These are phyloP conservation scores for Zychaea mexicana DNA, from an alignment of 371 early-diverging fungal genomes.

Conservation along the genomic window DNA sequence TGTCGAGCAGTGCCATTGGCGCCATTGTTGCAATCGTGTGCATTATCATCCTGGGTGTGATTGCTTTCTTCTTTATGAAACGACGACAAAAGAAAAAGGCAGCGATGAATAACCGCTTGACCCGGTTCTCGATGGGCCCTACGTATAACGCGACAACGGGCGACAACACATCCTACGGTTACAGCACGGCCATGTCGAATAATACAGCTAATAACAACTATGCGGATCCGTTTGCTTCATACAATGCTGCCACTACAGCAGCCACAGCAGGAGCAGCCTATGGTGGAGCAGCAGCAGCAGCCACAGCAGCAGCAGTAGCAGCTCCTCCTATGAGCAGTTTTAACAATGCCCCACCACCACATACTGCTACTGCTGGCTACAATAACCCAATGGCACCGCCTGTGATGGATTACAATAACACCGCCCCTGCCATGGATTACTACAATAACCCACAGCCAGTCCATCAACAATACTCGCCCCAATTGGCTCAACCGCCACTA, in stretches of 20 bases:
- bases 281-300: conserved; percentile 5
- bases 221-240: not conserved
- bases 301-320: not conserved
- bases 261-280: not conserved
- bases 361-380: not conserved
- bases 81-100: conserved; percentile 14
- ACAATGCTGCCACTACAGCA: conserved; percentile 7
- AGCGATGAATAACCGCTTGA: conserved; percentile 3
- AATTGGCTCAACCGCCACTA: conserved; percentile 1
- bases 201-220: not conserved
- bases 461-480: not conserved
- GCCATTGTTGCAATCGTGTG: conserved; percentile 24
- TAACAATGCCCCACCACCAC: not conserved
- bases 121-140: conserved; percentile 16
- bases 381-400: not conserved
- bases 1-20: conserved; percentile 22
- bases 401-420: not conserved
- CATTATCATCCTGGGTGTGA: conserved; percentile 14
- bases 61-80: conserved; percentile 21
- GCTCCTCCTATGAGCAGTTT: not conserved
- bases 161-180: not conserved
- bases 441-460: not conserved
- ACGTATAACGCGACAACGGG: conserved; percentile 10
- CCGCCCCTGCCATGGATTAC: not conserved
- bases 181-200: conserved; percentile 7